Conservation (phyloP, 2,329 filamentous ascomycete species). For the Thielaviopsis ethacetica region DNA sequence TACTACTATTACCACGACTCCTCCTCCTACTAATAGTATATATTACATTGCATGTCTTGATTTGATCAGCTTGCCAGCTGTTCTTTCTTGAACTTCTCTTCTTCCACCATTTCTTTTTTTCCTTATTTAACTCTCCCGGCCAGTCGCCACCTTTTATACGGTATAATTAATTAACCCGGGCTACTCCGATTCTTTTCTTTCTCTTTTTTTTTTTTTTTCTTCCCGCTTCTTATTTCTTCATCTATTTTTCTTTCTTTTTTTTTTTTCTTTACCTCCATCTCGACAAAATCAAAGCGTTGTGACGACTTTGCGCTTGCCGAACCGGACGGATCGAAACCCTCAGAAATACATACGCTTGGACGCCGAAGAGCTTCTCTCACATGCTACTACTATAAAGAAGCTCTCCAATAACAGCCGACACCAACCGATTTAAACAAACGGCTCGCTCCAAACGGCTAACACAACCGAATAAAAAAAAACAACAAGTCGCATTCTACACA, state of each 20-base stretch:
- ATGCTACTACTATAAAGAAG: background rate
- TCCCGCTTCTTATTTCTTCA: background rate
- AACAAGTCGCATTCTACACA: background rate
- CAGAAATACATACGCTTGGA: background rate
- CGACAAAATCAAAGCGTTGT: background rate
- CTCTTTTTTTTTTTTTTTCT: slow-evolving; percentile 13
- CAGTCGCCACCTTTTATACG: too few species aligned
- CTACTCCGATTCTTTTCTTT: slow-evolving; percentile 2
- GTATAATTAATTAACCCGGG: too few species aligned
- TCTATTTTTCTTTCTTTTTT: slow-evolving; percentile 7
- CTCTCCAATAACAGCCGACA: background rate
- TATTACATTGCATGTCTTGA: too few species aligned
- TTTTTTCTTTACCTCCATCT: background rate
- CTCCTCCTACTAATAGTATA: too few species aligned
- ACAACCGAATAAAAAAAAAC: background rate
- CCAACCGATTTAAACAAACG: background rate
- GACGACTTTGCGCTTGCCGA: background rate
- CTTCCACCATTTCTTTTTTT: too few species aligned
- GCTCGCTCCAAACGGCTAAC: background rate
- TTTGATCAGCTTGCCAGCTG: too few species aligned
- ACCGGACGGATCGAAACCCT: background rate
- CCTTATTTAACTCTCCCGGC: too few species aligned
- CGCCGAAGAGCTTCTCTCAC: background rate
- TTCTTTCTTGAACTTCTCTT: too few species aligned
- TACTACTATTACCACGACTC: too few species aligned